Base-by-base conservation (phyloP, 345 rosid genomes). In the Acer campestre region DNA sequence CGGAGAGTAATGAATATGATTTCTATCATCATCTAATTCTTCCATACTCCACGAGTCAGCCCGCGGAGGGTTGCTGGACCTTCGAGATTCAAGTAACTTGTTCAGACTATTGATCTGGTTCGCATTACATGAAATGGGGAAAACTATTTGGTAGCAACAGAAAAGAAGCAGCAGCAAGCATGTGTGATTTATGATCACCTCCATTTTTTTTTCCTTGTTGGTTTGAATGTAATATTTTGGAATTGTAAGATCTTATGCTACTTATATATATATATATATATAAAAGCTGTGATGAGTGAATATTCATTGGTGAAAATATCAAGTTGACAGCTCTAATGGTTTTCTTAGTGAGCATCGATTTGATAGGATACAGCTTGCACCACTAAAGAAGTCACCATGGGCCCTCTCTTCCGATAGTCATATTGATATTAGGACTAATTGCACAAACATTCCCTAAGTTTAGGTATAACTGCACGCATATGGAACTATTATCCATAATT, bases 41-140 rank as follows among this genome's bases (percentile, higher is more conserved):
- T 25, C 6, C 22, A 13, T 67, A 27, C 46, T 68, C 82, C 81
- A 77, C n/a, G 71, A 10, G 6, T 81, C 80, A 3, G 77, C 2
- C 25, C 40, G 73, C 44, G 79, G 83, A 42, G 79, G 80, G 73
- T 77, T 67, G 38, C 17, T 44, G 4, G 84, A 76, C 70, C 51
- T 82, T 42, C 80, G 78, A 49, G 86, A 83, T 38, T 78, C 46
- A 9, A 86, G 53, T 70, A 83, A 67, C 79, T 53, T 79, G 42
- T 82, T 31, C 29, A 83, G 86, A 44, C 29, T 74, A 22, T 70
- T 27, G 20, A 79, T 71, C 61, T 83, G 88, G 80, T 79, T 81
- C 49, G 79, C 86, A 7, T 64, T 49, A 67, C 86, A 83, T n/a
- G 75, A 70, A 61, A 51, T 18, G 69, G 64, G 68, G 68, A 79